A percentile compares a stretch with the other conserved stretches of the same genome.
These are phyloP conservation scores for Juncus effusus DNA, from an alignment of 176 grass and related monocot species.

Conservation along the genomic window DNA sequence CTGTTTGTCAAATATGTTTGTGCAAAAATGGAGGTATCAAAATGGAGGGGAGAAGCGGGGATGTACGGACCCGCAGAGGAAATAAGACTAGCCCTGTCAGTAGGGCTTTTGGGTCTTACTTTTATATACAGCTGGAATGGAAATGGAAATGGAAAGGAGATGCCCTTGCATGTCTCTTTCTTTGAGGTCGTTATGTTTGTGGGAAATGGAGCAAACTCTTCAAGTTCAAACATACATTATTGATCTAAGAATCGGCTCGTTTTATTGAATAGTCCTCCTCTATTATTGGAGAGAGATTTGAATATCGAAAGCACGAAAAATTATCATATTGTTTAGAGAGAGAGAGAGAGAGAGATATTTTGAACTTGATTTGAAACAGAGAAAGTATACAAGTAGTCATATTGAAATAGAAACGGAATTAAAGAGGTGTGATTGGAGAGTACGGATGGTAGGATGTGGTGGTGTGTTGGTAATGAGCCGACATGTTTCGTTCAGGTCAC, in stretches of 20 bases:
- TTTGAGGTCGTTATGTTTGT: conserved; percentile 15
- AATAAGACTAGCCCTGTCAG: conserved; percentile 25
- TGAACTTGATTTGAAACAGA: too few species aligned
- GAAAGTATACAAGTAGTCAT: not conserved
- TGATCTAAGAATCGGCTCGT: too few species aligned
- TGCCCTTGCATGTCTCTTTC: not conserved
- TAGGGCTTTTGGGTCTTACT: not conserved
- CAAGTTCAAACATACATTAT: too few species aligned
- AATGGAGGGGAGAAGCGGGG: not conserved
- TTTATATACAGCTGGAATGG: conserved; percentile 28
- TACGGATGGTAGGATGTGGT: not conserved
- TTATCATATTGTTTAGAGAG: not conserved
- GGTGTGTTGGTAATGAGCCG: conserved; percentile 15
- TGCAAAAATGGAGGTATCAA: not conserved
- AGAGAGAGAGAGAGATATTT: not conserved
- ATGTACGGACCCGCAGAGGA: conserved; percentile 9
- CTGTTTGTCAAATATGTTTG: not conserved
- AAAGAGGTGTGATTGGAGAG: not conserved
- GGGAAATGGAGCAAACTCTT: too few species aligned
- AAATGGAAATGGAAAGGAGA: not conserved
- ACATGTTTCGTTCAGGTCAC: conserved; percentile 19
- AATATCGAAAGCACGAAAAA: too few species aligned
- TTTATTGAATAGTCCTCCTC: not conserved
- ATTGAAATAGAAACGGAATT: not conserved
- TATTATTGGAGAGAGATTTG: conserved; percentile 3